A percentile compares a stretch with the other conserved stretches of the same genome.
Conservation (phyloP, 83 land plant species). For the Picea engelmannii region DNA sequence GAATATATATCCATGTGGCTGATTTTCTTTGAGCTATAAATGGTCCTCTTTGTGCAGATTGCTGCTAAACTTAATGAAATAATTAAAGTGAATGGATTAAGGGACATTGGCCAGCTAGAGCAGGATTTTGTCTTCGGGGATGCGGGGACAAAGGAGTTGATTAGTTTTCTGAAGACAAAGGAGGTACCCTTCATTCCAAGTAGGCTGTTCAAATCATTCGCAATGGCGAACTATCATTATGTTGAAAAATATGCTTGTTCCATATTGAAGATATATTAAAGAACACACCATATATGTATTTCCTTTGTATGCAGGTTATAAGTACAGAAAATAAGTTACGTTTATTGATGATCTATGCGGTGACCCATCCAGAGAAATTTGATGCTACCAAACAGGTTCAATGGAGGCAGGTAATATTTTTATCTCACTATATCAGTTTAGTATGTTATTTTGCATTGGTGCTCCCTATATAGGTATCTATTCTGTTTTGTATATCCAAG, state of each 20-base stretch:
- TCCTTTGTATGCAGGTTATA: slow-evolving; percentile 54
- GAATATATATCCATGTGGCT: too few species aligned
- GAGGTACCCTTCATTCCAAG: slow-evolving; percentile 38
- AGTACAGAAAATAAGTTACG: slow-evolving; percentile 87
- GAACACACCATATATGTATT: background rate
- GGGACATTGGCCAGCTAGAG: slow-evolving; percentile 88
- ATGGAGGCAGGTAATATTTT: slow-evolving; percentile 71
- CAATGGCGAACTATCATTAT: too few species aligned
- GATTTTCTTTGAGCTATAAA: too few species aligned
- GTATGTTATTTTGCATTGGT: background rate
- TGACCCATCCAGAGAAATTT: slow-evolving; percentile 91
- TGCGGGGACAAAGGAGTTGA: slow-evolving; percentile 92
- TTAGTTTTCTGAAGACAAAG: slow-evolving; percentile 79
- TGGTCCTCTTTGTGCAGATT: slow-evolving; percentile 54
- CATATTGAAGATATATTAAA: background rate
- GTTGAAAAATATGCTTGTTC: too few species aligned
- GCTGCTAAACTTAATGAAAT: slow-evolving; percentile 80
- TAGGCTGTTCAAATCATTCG: too few species aligned
- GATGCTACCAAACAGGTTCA: slow-evolving; percentile 82
- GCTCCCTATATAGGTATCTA: too few species aligned
- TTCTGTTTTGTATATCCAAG: too few species aligned
- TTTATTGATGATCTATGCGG: slow-evolving; percentile 93
- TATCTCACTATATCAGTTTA: background rate
- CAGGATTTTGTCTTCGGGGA: slow-evolving; percentile 96
- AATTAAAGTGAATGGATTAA: slow-evolving; percentile 57